Evolutionary conservation across 495 filamentous ascomycete species (phyloP), one percentile per base, ranked within the genome.

Genomic region (Aspergillus homomorphus): DNA sequence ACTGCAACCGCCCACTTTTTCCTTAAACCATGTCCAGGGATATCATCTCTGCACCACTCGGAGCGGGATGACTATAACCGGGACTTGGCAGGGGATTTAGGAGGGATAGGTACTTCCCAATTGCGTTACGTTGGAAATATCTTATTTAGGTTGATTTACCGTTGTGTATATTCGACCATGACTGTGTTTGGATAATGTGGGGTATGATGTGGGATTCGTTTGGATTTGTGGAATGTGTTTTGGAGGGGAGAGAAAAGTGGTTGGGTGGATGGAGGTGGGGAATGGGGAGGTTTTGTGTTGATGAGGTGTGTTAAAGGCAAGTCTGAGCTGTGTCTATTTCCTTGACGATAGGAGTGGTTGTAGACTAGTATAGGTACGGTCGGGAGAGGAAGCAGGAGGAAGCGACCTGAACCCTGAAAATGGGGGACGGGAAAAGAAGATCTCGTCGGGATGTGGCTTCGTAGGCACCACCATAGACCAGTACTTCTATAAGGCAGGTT

Each of bases 291-390:
- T 51, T 57, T 59, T 66, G 69, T 67, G 38, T 68, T 73, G 60
- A 73, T 67, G 75, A 67, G 52, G 64, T 61, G 45, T 57, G 60
- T 62, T 50, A 78, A 80, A 82, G 79, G 78, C 79, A 82, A 80
- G 75, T 80, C 79, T 80, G 79, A 82, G 76, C 73, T 74, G 65
- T 46, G 51, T 49, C 26, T 45, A 19, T 20, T 38, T 38, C 21
- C 23, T n/a, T n/a, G 28, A 19, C 38, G 3, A 15, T 52, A 3
- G 50, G 28, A 6, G 33, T 2, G 33, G 3, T 26, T 20, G 23
- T 10, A 19, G 45, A 16, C 22, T 12, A 45, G 15, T 28, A 1
- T 26, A 30, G n/a, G n/a, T n/a, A n/a, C n/a, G n/a, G n/a, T n/a
- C n/a, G n/a, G n/a, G n/a, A n/a, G n/a, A n/a, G n/a, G n/a, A n/a